Conservation (phyloP, 805 yeast species). For the Metschnikowia vanudenii region DNA sequence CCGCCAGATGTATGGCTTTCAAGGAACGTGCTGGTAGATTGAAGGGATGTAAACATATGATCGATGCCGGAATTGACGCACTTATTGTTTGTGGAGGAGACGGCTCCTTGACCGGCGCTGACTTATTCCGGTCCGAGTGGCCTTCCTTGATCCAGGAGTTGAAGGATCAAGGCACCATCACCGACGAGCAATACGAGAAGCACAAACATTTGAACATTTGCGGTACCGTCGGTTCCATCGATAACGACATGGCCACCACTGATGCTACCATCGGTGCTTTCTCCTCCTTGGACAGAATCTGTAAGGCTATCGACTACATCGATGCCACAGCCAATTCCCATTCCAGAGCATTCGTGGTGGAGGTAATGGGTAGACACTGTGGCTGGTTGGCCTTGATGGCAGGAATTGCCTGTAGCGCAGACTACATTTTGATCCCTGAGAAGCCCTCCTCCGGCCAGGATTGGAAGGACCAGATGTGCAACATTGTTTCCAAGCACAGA, state of each 20-base stretch:
- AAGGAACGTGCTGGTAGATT: slow-evolving; percentile 83
- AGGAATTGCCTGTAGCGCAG: slow-evolving; percentile 95
- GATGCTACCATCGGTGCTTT: slow-evolving; percentile 97
- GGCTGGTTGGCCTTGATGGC: slow-evolving; percentile 99
- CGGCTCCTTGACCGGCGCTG: slow-evolving; percentile 98
- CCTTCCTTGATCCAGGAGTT: slow-evolving; percentile 80
- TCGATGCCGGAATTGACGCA: slow-evolving; percentile 88
- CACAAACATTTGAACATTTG: slow-evolving; percentile 74
- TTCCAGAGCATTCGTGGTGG: slow-evolving; percentile 95
- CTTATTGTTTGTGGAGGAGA: slow-evolving; percentile 98
- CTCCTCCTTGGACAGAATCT: slow-evolving; percentile 88
- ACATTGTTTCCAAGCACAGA: slow-evolving; percentile 76
- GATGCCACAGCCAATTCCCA: slow-evolving; percentile 98
- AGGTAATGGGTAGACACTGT: slow-evolving; percentile 99
- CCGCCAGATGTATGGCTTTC: slow-evolving; percentile 89
- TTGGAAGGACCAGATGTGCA: slow-evolving; percentile 81
- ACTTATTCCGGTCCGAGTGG: slow-evolving; percentile 92
- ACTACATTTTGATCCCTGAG: slow-evolving; percentile 91
- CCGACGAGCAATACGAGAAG: slow-evolving; percentile 46
- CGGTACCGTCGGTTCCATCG: slow-evolving; percentile 95
- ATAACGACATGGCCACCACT: slow-evolving; percentile 96
- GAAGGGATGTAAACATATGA: slow-evolving; percentile 78
- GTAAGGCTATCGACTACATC: slow-evolving; percentile 92
- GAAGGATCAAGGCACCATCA: slow-evolving; percentile 56
- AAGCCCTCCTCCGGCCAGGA: slow-evolving; percentile 71